phyloP scores from a whole-genome alignment of 352 stramenopile species.

The Bremia lactucae region DNA sequence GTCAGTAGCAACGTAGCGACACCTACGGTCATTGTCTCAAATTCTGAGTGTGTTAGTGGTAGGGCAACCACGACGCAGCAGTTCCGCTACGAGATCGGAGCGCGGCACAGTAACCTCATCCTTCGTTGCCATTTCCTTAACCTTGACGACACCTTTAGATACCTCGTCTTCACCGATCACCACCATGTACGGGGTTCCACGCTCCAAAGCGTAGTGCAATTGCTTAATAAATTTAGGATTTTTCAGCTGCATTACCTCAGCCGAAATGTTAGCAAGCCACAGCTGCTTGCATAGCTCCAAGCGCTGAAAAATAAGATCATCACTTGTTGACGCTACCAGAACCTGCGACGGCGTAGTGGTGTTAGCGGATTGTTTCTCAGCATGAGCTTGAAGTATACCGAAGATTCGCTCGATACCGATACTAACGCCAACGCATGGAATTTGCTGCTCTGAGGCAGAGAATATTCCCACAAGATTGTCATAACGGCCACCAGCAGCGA shows the following conservation, averaged over 20 bases:
- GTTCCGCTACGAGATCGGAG: slow-evolving; percentile 59
- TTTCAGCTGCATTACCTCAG: slow-evolving; percentile 92
- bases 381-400: slow-evolving; percentile 93
- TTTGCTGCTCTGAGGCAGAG: slow-evolving; percentile 89
- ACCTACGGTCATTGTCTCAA: slow-evolving; percentile 19
- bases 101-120: slow-evolving; percentile 82
- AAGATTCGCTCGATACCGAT: slow-evolving; percentile 99
- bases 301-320: slow-evolving; percentile 42
- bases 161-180: slow-evolving; percentile 95
- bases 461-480: slow-evolving; percentile 99
- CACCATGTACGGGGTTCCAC: slow-evolving; percentile 94
- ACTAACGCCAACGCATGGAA: slow-evolving; percentile 96
- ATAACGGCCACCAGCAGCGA: slow-evolving; percentile 95
- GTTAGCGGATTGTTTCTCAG: slow-evolving; percentile 41
- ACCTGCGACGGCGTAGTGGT: slow-evolving; percentile 68
- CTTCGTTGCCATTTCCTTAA: slow-evolving; percentile 93
- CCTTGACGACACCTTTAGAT: slow-evolving; percentile 88
- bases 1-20: too few relatives aligned
- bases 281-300: slow-evolving; percentile 77
- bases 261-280: slow-evolving; percentile 88
- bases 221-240: slow-evolving; percentile 98
- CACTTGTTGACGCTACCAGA: slow-evolving; percentile 89
- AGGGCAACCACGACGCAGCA: slow-evolving; percentile 54
- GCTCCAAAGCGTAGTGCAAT: slow-evolving; percentile 91
- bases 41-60: slow-evolving; percentile 65